A percentile compares a stretch with the other conserved stretches of the same genome.
phyloP scores from a whole-genome alignment of 129 eudicot species.

The Tagetes patula region DNA sequence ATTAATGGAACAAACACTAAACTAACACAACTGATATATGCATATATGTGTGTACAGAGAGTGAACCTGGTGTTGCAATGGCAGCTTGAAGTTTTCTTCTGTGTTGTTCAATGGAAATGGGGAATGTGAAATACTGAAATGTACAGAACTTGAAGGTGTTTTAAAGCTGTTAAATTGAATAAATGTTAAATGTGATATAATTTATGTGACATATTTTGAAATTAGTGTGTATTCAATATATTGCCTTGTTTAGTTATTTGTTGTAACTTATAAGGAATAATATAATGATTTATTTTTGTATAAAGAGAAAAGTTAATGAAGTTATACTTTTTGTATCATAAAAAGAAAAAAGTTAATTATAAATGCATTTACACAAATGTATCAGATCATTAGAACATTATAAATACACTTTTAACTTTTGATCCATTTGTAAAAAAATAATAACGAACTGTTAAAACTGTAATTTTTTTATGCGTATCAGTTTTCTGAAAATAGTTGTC shows the following conservation, averaged over 20 bases:
- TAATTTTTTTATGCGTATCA: no score
- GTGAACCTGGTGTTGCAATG: conserved; percentile 44
- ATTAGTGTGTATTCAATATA: no score
- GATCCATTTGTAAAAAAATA: no score
- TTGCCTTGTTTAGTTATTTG: no score
- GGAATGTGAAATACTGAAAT: conserved; percentile 27
- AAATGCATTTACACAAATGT: background rate
- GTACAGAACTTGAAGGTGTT: background rate
- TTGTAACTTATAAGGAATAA: no score
- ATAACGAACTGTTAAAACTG: no score
- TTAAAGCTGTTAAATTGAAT: no score
- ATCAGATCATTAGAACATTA: background rate
- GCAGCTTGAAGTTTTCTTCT: conserved; percentile 49
- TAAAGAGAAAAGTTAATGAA: background rate
- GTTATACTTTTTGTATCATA: background rate
- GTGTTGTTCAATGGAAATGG: conserved; percentile 12
- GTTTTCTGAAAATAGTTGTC: no score
- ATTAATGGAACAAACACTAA: background rate
- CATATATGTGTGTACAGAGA: conserved; percentile 33
- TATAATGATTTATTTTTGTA: background rate
- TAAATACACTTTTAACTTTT: background rate
- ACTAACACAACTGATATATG: background rate
- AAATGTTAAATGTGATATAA: no score
- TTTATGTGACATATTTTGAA: no score
- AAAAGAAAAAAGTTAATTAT: no score